Conservation (phyloP, 106 monocot genomes). For the Agapanthus africanus region DNA sequence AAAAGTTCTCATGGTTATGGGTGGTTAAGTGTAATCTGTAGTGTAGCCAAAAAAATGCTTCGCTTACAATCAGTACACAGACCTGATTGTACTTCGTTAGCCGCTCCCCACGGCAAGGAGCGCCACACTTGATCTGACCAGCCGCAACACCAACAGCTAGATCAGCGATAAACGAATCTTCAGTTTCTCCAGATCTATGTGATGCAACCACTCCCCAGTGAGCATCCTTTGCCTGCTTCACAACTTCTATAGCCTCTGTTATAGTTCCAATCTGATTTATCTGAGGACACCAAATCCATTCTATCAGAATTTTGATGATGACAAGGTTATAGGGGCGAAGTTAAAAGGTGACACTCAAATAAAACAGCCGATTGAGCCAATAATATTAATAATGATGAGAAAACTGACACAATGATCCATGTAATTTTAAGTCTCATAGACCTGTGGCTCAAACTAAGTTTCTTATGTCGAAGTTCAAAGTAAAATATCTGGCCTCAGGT, state of each 20-base stretch:
- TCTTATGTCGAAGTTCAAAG: too few species aligned
- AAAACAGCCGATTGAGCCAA: too few species aligned
- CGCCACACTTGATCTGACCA: slow-evolving; percentile 89
- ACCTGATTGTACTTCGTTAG: slow-evolving; percentile 96
- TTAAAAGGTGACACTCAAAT: too few species aligned
- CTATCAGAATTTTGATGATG: background rate
- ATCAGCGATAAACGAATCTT: slow-evolving; percentile 91
- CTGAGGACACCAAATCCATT: slow-evolving; percentile 19
- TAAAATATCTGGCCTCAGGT: too few species aligned
- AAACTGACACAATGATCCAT: too few species aligned
- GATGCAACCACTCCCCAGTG: slow-evolving; percentile 81
- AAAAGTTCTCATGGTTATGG: too few species aligned
- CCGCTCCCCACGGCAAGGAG: slow-evolving; percentile 80
- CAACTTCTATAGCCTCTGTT: slow-evolving; percentile 91
- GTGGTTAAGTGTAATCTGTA: too few species aligned
- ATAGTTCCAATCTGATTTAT: slow-evolving; percentile 89
- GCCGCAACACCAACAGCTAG: slow-evolving; percentile 75
- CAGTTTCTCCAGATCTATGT: slow-evolving; percentile 80
- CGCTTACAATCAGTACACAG: background rate
- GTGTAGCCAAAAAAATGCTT: too few species aligned
- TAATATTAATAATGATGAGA: too few species aligned
- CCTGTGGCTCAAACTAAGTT: too few species aligned
- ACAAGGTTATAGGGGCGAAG: too few species aligned
- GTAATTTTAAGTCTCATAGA: too few species aligned
- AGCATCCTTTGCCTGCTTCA: slow-evolving; percentile 87